phyloP scores from a whole-genome alignment of 164 flowering plant genomes.

The Stephania japonica region DNA sequence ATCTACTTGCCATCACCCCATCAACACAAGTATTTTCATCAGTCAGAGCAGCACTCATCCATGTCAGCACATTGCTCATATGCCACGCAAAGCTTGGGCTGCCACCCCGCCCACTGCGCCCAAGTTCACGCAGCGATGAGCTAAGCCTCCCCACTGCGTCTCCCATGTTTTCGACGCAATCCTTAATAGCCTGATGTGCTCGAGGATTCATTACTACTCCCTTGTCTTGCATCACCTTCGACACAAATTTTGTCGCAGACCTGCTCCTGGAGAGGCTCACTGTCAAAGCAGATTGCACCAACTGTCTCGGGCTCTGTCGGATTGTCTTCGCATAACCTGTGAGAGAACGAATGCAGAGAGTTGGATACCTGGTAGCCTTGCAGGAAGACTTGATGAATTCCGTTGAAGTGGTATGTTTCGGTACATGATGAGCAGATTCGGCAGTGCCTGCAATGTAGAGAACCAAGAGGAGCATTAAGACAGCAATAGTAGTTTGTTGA shows the following conservation, averaged over 20 bases:
- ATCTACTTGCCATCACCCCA: conserved; percentile 21
- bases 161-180: conserved; percentile 28
- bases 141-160: conserved; percentile 28
- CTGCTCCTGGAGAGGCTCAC: conserved; percentile 24
- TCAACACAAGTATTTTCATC: conserved; percentile 34
- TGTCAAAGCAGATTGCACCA: conserved; percentile 23
- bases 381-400: conserved; percentile 31
- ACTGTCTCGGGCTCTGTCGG: conserved; percentile 22
- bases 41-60: conserved; percentile 42
- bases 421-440: not conserved
- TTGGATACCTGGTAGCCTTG: conserved; percentile 21
- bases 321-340: conserved; percentile 15
- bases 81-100: conserved; percentile 23
- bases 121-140: conserved; percentile 24
- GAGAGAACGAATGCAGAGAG: conserved; percentile 24
- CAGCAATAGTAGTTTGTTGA: too few species aligned
- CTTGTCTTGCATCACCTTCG: conserved; percentile 9
- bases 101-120: conserved; percentile 5
- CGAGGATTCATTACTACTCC: conserved; percentile 9
- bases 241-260: conserved; percentile 14
- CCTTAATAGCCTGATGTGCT: conserved; percentile 22
- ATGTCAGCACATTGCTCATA: conserved; percentile 36
- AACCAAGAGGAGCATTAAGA: too few species aligned
- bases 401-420: not conserved
- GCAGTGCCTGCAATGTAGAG: too few species aligned